A percentile compares a stretch with the other conserved stretches of the same genome.
Evolutionary conservation across 1,284 basidiomycete genomes (phyloP).

Genomic region (Cerioporus squamosus): DNA sequence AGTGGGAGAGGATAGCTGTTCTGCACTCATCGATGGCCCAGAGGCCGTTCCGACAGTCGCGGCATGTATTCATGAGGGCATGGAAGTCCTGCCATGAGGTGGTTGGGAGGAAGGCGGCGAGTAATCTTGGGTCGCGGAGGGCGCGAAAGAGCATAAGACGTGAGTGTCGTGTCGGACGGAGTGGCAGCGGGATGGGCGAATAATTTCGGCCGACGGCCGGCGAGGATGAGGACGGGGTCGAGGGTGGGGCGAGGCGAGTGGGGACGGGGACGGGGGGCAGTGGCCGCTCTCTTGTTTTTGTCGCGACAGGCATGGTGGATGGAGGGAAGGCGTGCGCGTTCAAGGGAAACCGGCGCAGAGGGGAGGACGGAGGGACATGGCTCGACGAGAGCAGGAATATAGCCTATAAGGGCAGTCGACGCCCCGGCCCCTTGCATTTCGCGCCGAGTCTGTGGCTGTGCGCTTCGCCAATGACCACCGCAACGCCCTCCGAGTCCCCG

Average conservation of each 20-base stretch:
- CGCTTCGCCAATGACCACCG: background rate
- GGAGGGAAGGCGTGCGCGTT: background rate
- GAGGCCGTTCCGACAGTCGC: slow-evolving; percentile 44
- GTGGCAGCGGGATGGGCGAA: background rate
- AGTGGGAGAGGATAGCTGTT: slow-evolving; percentile 60
- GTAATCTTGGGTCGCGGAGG: slow-evolving; percentile 45
- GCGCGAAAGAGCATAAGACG: slow-evolving; percentile 11
- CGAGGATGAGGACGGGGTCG: background rate
- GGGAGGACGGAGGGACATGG: slow-evolving; percentile 2
- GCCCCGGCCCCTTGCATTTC: background rate
- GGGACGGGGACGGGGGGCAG: slow-evolving; percentile 20
- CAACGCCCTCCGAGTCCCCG: background rate
- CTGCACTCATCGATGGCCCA: slow-evolving; percentile 46
- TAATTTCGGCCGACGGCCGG: background rate
- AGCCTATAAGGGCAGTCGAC: slow-evolving; percentile 5
- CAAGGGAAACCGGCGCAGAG: background rate
- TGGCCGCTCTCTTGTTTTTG: slow-evolving; percentile 14
- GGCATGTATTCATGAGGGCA: slow-evolving; percentile 54
- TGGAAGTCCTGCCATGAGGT: slow-evolving; percentile 59
- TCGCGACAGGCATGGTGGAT: slow-evolving; percentile 18
- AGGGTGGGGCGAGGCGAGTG: background rate
- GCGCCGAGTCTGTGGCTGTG: slow-evolving; percentile 18
- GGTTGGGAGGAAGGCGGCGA: slow-evolving; percentile 47
- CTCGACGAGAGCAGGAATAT: background rate
- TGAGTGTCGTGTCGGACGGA: slow-evolving; percentile 14